These are phyloP conservation scores for Penicillium cinerascens DNA, from an alignment of 495 filamentous ascomycete species.

Conservation along the genomic window DNA sequence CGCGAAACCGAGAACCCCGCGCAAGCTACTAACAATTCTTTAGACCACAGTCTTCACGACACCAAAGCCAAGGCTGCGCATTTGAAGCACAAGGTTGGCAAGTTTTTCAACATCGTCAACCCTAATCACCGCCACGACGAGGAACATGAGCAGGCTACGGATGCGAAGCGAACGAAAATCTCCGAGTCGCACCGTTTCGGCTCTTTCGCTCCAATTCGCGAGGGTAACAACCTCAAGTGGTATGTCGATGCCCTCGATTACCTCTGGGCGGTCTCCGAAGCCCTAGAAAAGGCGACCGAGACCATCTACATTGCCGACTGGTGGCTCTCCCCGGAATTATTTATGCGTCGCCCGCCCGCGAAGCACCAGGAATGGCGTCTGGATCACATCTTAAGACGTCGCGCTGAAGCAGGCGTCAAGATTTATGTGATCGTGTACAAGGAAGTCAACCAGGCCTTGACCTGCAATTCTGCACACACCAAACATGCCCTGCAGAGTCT, in stretches of 20 bases:
- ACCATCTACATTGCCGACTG: conserved; percentile 95
- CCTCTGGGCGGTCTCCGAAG: conserved; percentile 85
- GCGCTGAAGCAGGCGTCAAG: conserved; percentile 87
- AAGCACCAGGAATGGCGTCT: conserved; percentile 83
- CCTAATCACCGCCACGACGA: conserved; percentile 93
- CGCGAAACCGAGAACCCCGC: background rate
- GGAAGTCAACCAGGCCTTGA: conserved; percentile 77
- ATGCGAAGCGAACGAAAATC: conserved; percentile 71
- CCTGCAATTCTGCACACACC: conserved; percentile 89
- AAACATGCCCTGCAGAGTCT: conserved; percentile 81
- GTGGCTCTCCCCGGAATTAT: conserved; percentile 95
- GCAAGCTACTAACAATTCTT: conserved; percentile 11
- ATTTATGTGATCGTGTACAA: conserved; percentile 94
- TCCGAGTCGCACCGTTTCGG: conserved; percentile 75
- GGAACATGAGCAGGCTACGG: conserved; percentile 78
- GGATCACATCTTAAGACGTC: conserved; percentile 80
- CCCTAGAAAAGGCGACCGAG: conserved; percentile 82
- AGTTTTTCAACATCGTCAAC: conserved; percentile 74
- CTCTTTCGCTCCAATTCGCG: conserved; percentile 79
- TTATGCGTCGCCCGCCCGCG: conserved; percentile 78
- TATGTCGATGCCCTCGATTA: conserved; percentile 94
- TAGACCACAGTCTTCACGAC: conserved; percentile 43
- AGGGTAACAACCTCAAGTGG: conserved; percentile 91
- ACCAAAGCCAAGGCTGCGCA: conserved; percentile 48
- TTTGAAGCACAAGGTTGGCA: conserved; percentile 62